These are phyloP conservation scores for Angomonas desouzai DNA, from an alignment of 208 protist genomes.

Conservation along the genomic window DNA sequence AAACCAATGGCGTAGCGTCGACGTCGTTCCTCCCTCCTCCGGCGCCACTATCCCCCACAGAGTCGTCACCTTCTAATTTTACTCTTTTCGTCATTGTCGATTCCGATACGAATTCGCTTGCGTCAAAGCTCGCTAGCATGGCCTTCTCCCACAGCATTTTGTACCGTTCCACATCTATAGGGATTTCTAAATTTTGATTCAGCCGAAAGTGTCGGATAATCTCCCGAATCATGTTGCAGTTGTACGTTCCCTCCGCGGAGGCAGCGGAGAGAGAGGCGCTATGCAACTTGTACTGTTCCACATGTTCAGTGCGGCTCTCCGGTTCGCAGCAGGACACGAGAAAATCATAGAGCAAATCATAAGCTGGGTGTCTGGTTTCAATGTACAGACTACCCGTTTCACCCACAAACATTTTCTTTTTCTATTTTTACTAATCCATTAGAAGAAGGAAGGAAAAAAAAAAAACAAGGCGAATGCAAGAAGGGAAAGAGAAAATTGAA, in stretches of 20 bases:
- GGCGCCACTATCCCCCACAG: not conserved
- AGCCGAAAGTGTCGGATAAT: constrained; percentile 77
- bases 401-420: constrained; percentile 52
- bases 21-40: constrained; percentile 11
- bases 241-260: constrained; percentile 82
- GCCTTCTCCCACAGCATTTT: constrained; percentile 33
- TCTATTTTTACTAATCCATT: constrained; percentile 1
- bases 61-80: constrained; percentile 3
- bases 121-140: not conserved
- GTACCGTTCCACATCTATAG: constrained; percentile 53
- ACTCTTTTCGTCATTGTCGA: constrained; percentile 4
- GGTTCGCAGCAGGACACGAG: constrained; percentile 87
- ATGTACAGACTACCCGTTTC: constrained; percentile 66
- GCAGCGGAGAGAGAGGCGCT: constrained; percentile 78
- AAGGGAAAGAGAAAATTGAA: no score
- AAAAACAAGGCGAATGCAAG: no score
- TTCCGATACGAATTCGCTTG: not conserved
- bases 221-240: constrained; percentile 72
- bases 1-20: constrained; percentile 32
- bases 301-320: constrained; percentile 73
- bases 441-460: constrained; percentile 12
- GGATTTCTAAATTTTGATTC: constrained; percentile 40
- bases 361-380: constrained; percentile 66
- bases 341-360: constrained; percentile 73
- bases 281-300: constrained; percentile 82